Evolutionary conservation across 2,329 filamentous ascomycete species (phyloP), one percentile per base, ranked within the genome.

Genomic region (Cryphonectria japonica): DNA sequence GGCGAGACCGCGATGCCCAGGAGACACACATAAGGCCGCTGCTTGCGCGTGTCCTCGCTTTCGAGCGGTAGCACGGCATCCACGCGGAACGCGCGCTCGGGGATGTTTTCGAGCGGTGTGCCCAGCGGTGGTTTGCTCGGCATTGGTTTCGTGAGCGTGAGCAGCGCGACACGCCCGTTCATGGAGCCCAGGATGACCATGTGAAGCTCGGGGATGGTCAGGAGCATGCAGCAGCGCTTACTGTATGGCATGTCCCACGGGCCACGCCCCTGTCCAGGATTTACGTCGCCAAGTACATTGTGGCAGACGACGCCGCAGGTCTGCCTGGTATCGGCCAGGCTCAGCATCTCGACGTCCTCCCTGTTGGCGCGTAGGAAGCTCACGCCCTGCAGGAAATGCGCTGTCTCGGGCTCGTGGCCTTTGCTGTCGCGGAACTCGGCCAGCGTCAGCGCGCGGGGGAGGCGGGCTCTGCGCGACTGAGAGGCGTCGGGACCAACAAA

Each of bases 1-100:
- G 90, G 92, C 2, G 88, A 88, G 2, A 91, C 85, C 0, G 92
- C 91, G 69, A 95, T 84, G 0, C 93, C 93, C 63, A 91, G 82
- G 66, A 95, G 80, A 13, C 87, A 84, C 50, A 84, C 82, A n/a
- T 79, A 77, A 0, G 84, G 84, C 19, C 85, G 81, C 57, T 85
- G 72, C 6, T 80, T 76, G 2, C 75, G 73, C 26, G 79, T 76
- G 75, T 91, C 88, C 16, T 87, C 85, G 13, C 77, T 76, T 71
- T 72, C 76, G 19, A 82, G 82, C 3, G 86, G 88, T 13, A 89
- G 78, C 4, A 87, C 81, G 72, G 81, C 81, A 62, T 91, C 89
- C 34, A 89, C 77, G 7, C 87, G 84, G 75, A 89, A 87, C 11
- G 82, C 83, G 41, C 83, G 80, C 52, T 82, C 77, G 74, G 80